A percentile compares a stretch with the other conserved stretches of the same genome.
These are phyloP conservation scores for Kodamaea nitidulidarum DNA, from an alignment of 805 yeast species.

Conservation along the genomic window DNA sequence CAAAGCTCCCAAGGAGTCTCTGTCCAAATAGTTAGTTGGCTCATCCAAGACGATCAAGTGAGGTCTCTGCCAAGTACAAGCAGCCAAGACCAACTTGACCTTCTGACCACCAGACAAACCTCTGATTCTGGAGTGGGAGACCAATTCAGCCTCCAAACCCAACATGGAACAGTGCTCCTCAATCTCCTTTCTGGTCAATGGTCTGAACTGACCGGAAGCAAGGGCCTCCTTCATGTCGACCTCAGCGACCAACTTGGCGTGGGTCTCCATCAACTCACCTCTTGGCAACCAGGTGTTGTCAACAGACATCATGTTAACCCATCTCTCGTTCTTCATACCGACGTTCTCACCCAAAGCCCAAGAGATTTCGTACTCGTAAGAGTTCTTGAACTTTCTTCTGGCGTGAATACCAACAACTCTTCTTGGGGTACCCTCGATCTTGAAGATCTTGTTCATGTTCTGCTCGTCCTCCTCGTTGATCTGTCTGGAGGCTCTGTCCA, in stretches of 20 bases:
- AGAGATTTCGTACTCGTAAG: constrained; percentile 99
- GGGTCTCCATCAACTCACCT: constrained; percentile 94
- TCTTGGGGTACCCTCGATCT: constrained; percentile 98
- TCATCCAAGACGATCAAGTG: constrained; percentile 98
- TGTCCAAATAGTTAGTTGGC: constrained; percentile 98
- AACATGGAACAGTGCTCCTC: constrained; percentile 98
- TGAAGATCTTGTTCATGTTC: constrained; percentile 99
- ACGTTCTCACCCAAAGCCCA: constrained; percentile 97
- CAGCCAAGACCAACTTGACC: constrained; percentile 99
- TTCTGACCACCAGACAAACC: constrained; percentile 99
- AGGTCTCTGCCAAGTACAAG: constrained; percentile 99
- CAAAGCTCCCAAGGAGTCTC: constrained; percentile 99
- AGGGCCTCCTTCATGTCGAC: constrained; percentile 99
- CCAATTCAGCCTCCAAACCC: constrained; percentile 98
- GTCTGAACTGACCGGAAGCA: constrained; percentile 99
- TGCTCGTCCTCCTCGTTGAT: constrained; percentile 95
- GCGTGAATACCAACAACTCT: constrained; percentile 91
- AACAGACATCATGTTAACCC: constrained; percentile 99
- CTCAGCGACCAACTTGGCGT: constrained; percentile 99
- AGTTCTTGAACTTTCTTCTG: constrained; percentile 99
- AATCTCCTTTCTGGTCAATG: constrained; percentile 99
- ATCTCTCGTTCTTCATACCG: constrained; percentile 98
- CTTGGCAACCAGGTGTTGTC: constrained; percentile 99
- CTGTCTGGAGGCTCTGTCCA: constrained; percentile 99
- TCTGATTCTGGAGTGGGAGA: constrained; percentile 99